Conservation (phyloP, 208 protist species). For the Herpetomonas samuelpessoai region DNA sequence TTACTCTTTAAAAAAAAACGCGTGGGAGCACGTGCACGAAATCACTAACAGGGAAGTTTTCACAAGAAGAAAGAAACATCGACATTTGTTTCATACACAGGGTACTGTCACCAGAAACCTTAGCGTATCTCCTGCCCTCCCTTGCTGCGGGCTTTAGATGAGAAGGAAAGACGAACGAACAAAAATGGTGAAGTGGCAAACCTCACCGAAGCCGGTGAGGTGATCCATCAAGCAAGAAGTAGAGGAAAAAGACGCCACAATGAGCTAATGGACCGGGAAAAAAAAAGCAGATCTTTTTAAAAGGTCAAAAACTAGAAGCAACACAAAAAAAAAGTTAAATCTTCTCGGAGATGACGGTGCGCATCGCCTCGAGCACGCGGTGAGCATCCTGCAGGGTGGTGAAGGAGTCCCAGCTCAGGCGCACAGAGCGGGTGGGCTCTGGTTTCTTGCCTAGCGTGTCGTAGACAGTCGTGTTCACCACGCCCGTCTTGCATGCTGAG, state of each 20-base stretch:
- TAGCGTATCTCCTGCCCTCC: too few species aligned
- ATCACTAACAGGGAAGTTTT: slow-evolving; percentile 3
- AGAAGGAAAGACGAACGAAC: neutral
- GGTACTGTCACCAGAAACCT: too few species aligned
- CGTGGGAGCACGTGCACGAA: too few species aligned
- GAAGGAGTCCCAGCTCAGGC: slow-evolving; percentile 77
- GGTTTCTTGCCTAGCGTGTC: slow-evolving; percentile 70
- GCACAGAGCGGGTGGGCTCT: slow-evolving; percentile 49
- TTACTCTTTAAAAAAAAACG: too few species aligned
- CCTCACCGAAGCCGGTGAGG: too few species aligned
- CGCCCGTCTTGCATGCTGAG: slow-evolving; percentile 73
- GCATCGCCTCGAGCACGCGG: slow-evolving; percentile 43
- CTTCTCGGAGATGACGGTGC: slow-evolving; percentile 17
- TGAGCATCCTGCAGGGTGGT: slow-evolving; percentile 57
- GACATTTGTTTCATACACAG: too few species aligned
- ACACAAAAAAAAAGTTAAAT: slow-evolving; percentile 4
- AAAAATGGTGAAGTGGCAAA: neutral
- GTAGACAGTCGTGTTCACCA: slow-evolving; percentile 74
- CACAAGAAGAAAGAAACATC: neutral
- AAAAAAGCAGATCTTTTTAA: neutral
- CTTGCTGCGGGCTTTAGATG: too few species aligned
- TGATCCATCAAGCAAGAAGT: too few species aligned
- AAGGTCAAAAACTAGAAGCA: slow-evolving; percentile 5
- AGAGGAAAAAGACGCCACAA: neutral
- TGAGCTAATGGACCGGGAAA: neutral